Evolutionary conservation across 306 rosid genomes (phyloP).

Genomic region (Lupinus albus): DNA sequence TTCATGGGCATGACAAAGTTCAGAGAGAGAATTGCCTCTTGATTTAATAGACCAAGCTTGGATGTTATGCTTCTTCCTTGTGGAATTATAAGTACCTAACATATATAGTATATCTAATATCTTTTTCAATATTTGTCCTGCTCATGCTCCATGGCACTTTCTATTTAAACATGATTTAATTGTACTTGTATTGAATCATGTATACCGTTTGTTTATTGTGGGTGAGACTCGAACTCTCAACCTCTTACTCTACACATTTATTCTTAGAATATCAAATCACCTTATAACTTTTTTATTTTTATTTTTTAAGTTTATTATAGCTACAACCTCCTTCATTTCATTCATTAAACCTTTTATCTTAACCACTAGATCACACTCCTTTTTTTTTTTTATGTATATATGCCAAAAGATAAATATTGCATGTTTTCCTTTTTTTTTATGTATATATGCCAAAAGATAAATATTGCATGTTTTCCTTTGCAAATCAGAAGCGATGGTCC

Average conservation of each 20-base stretch:
- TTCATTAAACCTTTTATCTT: too few species aligned
- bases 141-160: not conserved
- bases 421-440: not conserved
- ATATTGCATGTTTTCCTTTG: constrained; percentile 29
- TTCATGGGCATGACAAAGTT: not conserved
- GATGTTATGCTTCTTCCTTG: constrained; percentile 1
- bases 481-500: constrained; percentile 72
- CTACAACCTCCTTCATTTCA: too few species aligned
- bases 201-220: too few species aligned
- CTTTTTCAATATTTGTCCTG: not conserved
- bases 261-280: too few species aligned
- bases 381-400: not conserved
- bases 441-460: not conserved
- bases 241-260: too few species aligned
- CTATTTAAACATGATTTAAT: not conserved
- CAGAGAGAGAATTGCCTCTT: constrained; percentile 6
- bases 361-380: too few species aligned
- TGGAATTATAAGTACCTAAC: too few species aligned
- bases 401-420: constrained; percentile 7
- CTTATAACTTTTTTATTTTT: too few species aligned
- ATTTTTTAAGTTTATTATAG: too few species aligned
- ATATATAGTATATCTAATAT: not conserved
- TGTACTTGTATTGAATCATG: too few species aligned
- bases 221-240: too few species aligned
- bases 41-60: not conserved